A percentile compares a stretch with the other conserved stretches of the same genome.
phyloP scores from a whole-genome alignment of 2,329 filamentous ascomycete species.

The Diaporthe vexans region DNA sequence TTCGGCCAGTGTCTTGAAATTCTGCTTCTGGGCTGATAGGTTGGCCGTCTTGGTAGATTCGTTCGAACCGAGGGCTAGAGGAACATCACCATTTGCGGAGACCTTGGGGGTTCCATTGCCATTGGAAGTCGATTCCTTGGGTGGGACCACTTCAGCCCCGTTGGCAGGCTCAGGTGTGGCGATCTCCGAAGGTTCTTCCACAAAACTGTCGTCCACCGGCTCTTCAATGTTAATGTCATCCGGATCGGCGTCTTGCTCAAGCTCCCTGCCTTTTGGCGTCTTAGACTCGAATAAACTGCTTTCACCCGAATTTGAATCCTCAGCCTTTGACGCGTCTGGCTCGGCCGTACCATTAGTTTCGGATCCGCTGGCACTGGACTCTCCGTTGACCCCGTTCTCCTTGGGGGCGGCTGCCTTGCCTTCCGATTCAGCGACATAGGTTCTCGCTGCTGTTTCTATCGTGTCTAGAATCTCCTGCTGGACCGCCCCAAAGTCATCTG shows the following conservation, averaged over 20 bases:
- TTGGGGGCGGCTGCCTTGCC: constrained; percentile 42
- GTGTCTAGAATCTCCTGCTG: constrained; percentile 64
- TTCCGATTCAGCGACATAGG: constrained; percentile 61
- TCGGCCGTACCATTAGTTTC: constrained; percentile 19
- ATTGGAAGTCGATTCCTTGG: constrained; percentile 36
- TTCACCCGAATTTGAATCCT: constrained; percentile 33
- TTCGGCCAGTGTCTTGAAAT: constrained; percentile 51
- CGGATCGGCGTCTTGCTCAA: constrained; percentile 51
- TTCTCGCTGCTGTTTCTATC: constrained; percentile 65
- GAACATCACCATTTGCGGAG: not conserved
- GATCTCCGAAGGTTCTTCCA: constrained; percentile 39
- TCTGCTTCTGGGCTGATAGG: constrained; percentile 50
- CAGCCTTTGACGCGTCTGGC: constrained; percentile 15
- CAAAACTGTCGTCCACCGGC: constrained; percentile 48
- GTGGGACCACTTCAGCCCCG: constrained; percentile 40
- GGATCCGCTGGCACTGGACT: constrained; percentile 30
- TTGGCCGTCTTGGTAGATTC: constrained; percentile 43
- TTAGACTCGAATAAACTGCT: constrained; percentile 45
- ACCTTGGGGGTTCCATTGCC: constrained; percentile 27
- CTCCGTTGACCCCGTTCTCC: constrained; percentile 39
- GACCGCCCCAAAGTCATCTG: constrained; percentile 47
- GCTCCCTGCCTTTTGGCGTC: constrained; percentile 44
- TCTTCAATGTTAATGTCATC: constrained; percentile 67
- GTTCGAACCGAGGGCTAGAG: constrained; percentile 23
- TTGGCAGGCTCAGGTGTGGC: constrained; percentile 36